phyloP scores from a whole-genome alignment of 2,329 filamentous ascomycete genomes.

The Xylariomycetidae sp. region DNA sequence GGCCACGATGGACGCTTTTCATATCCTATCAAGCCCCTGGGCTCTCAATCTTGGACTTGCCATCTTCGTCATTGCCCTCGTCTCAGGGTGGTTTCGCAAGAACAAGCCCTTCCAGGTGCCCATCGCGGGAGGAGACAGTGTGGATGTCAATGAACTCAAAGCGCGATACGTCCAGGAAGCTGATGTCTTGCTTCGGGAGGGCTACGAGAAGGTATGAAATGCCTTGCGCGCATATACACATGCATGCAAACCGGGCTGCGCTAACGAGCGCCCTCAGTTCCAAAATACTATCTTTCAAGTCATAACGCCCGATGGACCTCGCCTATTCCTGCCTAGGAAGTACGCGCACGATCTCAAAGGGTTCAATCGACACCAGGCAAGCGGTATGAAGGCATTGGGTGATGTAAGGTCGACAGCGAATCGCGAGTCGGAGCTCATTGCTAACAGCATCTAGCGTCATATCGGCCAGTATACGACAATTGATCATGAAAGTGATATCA shows the following conservation, averaged over 20 bases:
- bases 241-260: not conserved
- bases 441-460: conserved; percentile 15
- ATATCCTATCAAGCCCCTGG: too few relatives aligned
- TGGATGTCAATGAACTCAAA: conserved; percentile 16
- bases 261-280: conserved; percentile 13
- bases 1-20: conserved; percentile 12
- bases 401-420: conserved; percentile 15
- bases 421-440: not conserved
- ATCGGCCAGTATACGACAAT: conserved; percentile 25
- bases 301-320: conserved; percentile 20
- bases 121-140: conserved; percentile 13
- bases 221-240: not conserved
- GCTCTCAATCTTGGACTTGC: too few relatives aligned
- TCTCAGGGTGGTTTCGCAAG: conserved; percentile 10
- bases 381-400: conserved; percentile 23
- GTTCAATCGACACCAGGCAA: conserved; percentile 21
- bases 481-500: conserved; percentile 25
- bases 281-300: conserved; percentile 23
- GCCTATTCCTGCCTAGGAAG: conserved; percentile 23
- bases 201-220: conserved; percentile 18
- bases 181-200: conserved; percentile 21
- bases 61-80: conserved; percentile 9
- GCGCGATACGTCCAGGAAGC: conserved; percentile 22
- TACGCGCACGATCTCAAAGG: conserved; percentile 21
- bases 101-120: conserved; percentile 15